A percentile compares a stretch with the other conserved stretches of the same genome.
phyloP scores from a whole-genome alignment of 371 early-diverging fungal species.

The Saksenaea oblongispora region DNA sequence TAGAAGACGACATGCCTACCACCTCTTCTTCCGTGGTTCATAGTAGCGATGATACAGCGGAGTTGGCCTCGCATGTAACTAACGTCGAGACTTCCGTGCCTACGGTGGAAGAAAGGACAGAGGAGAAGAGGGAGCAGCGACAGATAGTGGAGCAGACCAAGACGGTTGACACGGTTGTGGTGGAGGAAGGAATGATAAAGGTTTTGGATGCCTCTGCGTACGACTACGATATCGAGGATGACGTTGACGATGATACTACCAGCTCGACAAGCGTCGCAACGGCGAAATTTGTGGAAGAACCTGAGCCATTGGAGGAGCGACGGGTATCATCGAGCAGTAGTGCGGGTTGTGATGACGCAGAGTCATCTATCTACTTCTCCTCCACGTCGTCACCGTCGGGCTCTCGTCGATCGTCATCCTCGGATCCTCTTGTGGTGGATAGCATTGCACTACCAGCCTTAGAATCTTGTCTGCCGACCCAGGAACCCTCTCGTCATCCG shows the following conservation, averaged over 20 bases:
- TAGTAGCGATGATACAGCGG: neutral
- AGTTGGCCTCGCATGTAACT: neutral
- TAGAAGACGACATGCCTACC: neutral
- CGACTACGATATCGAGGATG: constrained; percentile 4
- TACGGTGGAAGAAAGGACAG: neutral
- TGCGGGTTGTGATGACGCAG: constrained; percentile 11
- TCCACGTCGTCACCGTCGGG: constrained; percentile 4
- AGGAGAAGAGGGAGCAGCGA: neutral
- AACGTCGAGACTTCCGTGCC: neutral
- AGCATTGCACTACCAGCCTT: neutral
- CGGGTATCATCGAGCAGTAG: constrained; percentile 8
- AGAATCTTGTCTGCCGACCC: neutral
- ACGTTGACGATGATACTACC: constrained; percentile 1
- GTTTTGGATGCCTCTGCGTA: neutral
- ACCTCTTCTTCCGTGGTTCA: neutral
- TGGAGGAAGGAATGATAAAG: neutral
- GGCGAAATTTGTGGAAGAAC: neutral
- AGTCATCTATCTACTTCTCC: constrained; percentile 27
- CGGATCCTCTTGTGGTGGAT: neutral
- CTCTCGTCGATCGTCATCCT: neutral
- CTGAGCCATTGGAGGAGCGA: neutral
- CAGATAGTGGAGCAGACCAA: neutral
- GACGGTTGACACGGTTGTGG: neutral
- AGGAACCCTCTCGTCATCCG: neutral
- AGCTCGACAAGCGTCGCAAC: neutral